Conservation (phyloP, 192 early-diverging fungal species). For the Backusella liffmaniae region DNA sequence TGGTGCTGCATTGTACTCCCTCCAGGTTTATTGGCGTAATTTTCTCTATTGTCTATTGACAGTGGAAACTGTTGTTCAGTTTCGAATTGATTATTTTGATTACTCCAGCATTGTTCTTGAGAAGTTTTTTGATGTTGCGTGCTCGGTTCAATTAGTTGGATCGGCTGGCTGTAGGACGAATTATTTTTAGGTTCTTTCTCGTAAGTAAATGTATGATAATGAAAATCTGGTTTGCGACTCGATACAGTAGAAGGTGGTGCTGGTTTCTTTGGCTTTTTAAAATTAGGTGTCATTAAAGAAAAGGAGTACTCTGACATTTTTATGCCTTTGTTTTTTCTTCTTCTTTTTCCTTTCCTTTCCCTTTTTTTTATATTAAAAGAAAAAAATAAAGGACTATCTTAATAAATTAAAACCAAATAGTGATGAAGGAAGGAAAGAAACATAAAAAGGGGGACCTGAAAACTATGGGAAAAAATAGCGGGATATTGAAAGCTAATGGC, state of each 20-base stretch:
- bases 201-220: not conserved
- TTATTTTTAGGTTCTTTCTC: not conserved
- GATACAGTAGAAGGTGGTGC: not conserved
- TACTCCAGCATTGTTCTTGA: not conserved
- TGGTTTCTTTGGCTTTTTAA: conserved; percentile 3
- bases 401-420: not conserved
- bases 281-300: not conserved
- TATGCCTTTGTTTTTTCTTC: not conserved
- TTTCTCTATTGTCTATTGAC: not conserved
- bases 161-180: not conserved
- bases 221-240: not conserved
- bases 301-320: conserved; percentile 13
- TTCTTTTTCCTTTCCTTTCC: not conserved
- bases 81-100: not conserved
- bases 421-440: conserved; percentile 1
- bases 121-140: not conserved
- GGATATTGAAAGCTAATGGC: conserved; percentile 10
- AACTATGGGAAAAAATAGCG: conserved; percentile 15
- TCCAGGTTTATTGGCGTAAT: not conserved
- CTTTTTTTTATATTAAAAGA: not conserved
- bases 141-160: conserved; percentile 5
- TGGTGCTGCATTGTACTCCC: not conserved
- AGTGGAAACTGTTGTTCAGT: not conserved
- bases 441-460: conserved; percentile 10
- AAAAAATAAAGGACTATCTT: not conserved